A percentile compares a stretch with the other conserved stretches of the same genome.
Conservation (phyloP, 2,329 filamentous ascomycete species). For the Mycogone perniciosa region DNA sequence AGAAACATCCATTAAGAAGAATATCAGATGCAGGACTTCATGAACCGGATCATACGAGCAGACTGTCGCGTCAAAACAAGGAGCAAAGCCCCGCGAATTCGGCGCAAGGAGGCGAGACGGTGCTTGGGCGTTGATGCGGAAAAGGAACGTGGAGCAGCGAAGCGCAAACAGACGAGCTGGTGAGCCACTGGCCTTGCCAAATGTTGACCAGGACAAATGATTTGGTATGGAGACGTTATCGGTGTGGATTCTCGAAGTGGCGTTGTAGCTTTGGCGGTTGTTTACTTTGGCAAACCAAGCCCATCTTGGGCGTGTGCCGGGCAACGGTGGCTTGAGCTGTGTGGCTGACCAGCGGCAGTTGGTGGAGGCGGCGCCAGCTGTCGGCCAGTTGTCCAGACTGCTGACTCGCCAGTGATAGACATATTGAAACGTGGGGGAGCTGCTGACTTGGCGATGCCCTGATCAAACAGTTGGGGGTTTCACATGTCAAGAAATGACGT, state of each 20-base stretch:
- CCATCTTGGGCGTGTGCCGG: not conserved
- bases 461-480: not conserved
- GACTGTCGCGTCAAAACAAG: slow-evolving; percentile 9
- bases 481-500: slow-evolving; percentile 27
- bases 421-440: not conserved
- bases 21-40: slow-evolving; percentile 13
- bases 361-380: not conserved
- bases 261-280: not conserved
- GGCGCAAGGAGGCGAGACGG: not conserved
- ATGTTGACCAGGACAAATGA: slow-evolving; percentile 7
- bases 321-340: slow-evolving; percentile 8
- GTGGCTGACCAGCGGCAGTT: slow-evolving; percentile 1
- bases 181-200: not conserved
- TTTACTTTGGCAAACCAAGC: slow-evolving; percentile 1
- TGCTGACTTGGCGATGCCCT: not conserved
- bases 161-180: not conserved
- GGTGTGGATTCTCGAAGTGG: slow-evolving; percentile 5
- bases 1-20: slow-evolving; percentile 26
- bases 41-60: not conserved
- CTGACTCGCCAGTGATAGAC: not conserved
- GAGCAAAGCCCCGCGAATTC: slow-evolving; percentile 2
- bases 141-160: slow-evolving; percentile 2
- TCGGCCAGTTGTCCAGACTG: not conserved
- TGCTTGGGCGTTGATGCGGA: not conserved
- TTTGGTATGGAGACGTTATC: slow-evolving; percentile 8